Percentiles rank a stretch among this genome's conserved stretches.
Conservation (phyloP, 352 stramenopile genomes). For the Thalassiosira hispida region DNA sequence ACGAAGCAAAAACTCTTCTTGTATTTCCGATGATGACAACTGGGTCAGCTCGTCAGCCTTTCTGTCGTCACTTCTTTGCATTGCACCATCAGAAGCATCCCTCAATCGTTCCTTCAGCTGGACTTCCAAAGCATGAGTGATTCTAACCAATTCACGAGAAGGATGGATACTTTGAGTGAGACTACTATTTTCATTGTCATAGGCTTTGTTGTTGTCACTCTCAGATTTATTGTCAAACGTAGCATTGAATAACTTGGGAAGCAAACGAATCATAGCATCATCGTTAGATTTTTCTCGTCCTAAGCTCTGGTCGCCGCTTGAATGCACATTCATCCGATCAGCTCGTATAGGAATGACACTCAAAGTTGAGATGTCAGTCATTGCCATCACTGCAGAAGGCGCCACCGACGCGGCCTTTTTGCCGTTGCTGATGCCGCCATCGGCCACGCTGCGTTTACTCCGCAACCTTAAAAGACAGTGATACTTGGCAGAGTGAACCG, state of each 20-base stretch:
- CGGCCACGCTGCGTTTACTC: constrained; percentile 1
- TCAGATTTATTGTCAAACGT: constrained; percentile 11
- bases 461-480: constrained; percentile 40
- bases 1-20: constrained; percentile 49
- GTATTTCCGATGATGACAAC: constrained; percentile 9
- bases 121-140: constrained; percentile 24
- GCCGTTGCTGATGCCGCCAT: background rate
- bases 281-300: background rate
- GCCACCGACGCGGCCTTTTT: background rate
- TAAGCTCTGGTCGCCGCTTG: background rate
- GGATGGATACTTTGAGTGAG: constrained; percentile 16
- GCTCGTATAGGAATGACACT: constrained; percentile 35
- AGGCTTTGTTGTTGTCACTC: background rate
- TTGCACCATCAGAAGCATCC: constrained; percentile 47
- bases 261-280: constrained; percentile 26
- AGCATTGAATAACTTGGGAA: constrained; percentile 30
- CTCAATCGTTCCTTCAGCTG: constrained; percentile 47
- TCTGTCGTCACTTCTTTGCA: constrained; percentile 8
- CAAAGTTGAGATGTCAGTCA: constrained; percentile 43
- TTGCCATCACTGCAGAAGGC: background rate
- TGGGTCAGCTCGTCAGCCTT: background rate
- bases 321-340: background rate
- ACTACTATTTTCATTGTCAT: background rate
- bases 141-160: constrained; percentile 42
- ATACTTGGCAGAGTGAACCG: constrained; percentile 31